These are phyloP conservation scores for Veloboletus limbatus DNA, from an alignment of 1,284 basidiomycete genomes.

Conservation along the genomic window DNA sequence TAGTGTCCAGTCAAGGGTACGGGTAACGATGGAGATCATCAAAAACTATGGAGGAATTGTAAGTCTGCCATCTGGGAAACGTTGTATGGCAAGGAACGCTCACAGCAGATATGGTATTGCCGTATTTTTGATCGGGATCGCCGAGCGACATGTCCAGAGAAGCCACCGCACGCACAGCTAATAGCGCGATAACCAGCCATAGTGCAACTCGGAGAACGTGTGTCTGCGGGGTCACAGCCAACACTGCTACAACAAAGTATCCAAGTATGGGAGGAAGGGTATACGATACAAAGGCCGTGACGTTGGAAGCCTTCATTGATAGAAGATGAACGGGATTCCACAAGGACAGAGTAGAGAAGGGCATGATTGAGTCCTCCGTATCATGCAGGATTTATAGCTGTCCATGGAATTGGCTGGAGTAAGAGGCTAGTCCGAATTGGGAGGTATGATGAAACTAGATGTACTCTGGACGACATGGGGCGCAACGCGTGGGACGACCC, in stretches of 20 bases:
- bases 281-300: conserved; percentile 8
- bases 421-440: no score
- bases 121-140: conserved; percentile 35
- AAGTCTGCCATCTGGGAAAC: background rate
- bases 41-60: conserved; percentile 4
- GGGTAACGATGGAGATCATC: conserved; percentile 13
- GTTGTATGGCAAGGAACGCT: conserved; percentile 4
- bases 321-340: background rate
- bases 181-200: conserved; percentile 42
- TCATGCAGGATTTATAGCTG: background rate
- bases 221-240: conserved; percentile 46
- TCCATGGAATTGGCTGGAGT: no score
- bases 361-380: background rate
- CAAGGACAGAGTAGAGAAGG: background rate
- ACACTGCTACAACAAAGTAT: conserved; percentile 46
- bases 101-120: conserved; percentile 40
- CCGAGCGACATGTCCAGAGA: conserved; percentile 40
- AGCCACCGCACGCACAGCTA: conserved; percentile 40
- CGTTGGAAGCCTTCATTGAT: background rate
- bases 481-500: no score
- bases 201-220: conserved; percentile 41
- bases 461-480: no score
- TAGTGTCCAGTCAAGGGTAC: conserved; percentile 21
- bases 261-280: conserved; percentile 41
- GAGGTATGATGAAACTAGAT: no score